Evolutionary conservation across 352 stramenopile species (phyloP).

Genomic region (Salisapilia sapeloensis): DNA sequence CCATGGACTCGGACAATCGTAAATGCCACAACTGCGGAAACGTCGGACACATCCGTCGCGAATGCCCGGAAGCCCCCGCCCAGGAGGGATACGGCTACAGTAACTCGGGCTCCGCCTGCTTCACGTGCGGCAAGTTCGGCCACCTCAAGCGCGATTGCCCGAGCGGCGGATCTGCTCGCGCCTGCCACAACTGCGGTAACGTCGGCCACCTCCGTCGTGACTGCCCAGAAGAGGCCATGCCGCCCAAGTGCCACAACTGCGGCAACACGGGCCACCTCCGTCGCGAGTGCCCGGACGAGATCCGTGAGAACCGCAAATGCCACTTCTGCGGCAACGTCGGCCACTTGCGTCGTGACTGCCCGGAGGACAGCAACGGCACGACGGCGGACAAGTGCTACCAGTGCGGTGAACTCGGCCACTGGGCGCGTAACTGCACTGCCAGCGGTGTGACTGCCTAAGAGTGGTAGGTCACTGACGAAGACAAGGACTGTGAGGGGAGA

Average conservation of each 20-base stretch:
- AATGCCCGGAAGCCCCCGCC: constrained; percentile 43
- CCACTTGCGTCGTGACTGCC: constrained; percentile 65
- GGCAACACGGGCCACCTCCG: constrained; percentile 47
- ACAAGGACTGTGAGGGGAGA: not conserved
- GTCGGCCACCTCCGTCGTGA: constrained; percentile 60
- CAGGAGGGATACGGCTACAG: constrained; percentile 10
- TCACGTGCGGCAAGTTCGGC: constrained; percentile 57
- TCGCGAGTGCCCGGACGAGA: constrained; percentile 50
- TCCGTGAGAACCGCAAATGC: constrained; percentile 55
- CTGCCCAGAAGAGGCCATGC: constrained; percentile 54
- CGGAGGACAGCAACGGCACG: constrained; percentile 38
- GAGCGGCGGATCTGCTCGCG: constrained; percentile 16
- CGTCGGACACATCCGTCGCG: constrained; percentile 46
- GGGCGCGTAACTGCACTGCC: constrained; percentile 56
- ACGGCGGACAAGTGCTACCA: constrained; percentile 72
- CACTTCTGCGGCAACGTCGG: constrained; percentile 51
- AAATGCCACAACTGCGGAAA: constrained; percentile 77
- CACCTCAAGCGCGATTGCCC: constrained; percentile 77
- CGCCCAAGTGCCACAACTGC: constrained; percentile 71
- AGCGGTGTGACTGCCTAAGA: constrained; percentile 27
- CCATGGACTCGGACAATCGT: constrained; percentile 35
- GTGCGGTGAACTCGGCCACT: constrained; percentile 59
- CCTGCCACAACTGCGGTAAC: constrained; percentile 76
- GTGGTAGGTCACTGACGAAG: not conserved
- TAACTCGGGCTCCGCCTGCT: constrained; percentile 23